Base-by-base conservation (phyloP, 441 rosid genomes). In the Populus tomentosa region DNA sequence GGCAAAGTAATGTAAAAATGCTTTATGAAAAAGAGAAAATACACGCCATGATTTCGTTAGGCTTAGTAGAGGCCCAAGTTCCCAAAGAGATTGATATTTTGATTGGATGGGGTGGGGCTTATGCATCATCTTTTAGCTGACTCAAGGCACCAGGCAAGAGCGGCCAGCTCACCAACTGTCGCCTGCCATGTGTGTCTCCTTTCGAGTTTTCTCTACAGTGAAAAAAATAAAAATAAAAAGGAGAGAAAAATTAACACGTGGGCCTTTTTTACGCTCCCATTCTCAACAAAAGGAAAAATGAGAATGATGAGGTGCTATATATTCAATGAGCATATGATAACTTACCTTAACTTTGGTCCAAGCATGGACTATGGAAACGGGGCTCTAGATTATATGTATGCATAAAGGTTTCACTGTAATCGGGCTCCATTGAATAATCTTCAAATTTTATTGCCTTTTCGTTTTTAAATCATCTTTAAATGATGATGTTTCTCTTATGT, bases 51-150 rank as follows among this genome's bases (percentile, higher is more conserved):
- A 83, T 73, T 82, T 53, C 80, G 73, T 78, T 81, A 87, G 72
- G 74, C 69, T 70, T 80, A 80, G 50, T 79, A 80, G 87, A 89
- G 96, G 96, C 90, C 97, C 97, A 92, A 90, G 88, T 94, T 90
- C 98, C 98, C 80, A 94, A 83, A 87, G 94, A 87, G 92, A 90
- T 90, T 81, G 92, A 84, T 80, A 67, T 72, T 67, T 83, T 83
- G 83, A 84, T 85, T 89, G 64, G 88, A 77, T 73, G 83, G 77
- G 62, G 86, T 75, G 89, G 88, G 86, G 82, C 69, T 84, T 71
- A 50, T 78, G 81, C 81, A 79, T 76, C 81, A 80, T 80, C 88
- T 87, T 84, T 88, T 78, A 65, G 84, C 84, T 75, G 79, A 79
- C 76, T 86, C n/a, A n/a, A n/a, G n/a, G n/a, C n/a, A n/a, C 89